Percentiles rank a stretch among this genome's conserved stretches.
These are phyloP conservation scores for Geoglossum glabrum DNA, from an alignment of 495 filamentous ascomycete genomes.

Conservation along the genomic window DNA sequence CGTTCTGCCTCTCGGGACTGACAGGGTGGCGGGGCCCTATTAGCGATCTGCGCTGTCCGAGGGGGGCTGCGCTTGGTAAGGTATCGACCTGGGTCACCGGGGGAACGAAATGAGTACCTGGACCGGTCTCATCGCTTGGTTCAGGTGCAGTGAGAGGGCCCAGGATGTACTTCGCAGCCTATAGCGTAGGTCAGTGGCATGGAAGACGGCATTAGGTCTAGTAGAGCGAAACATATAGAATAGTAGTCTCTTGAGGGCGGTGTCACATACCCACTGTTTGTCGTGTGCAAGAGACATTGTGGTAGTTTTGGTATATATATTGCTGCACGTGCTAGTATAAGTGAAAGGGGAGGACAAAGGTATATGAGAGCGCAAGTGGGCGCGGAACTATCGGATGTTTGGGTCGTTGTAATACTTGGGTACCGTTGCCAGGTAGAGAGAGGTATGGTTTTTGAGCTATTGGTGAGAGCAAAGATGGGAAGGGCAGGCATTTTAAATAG, in stretches of 20 bases:
- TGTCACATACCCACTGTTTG: slow-evolving; percentile 11
- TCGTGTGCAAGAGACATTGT: not conserved
- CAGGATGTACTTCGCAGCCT: slow-evolving; percentile 36
- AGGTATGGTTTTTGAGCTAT: too few relatives aligned
- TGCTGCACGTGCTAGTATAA: not conserved
- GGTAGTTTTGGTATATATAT: not conserved
- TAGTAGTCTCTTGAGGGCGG: too few relatives aligned
- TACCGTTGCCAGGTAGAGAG: too few relatives aligned
- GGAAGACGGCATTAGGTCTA: not conserved
- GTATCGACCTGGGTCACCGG: not conserved
- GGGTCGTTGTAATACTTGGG: too few relatives aligned
- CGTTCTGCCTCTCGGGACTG: slow-evolving; percentile 19
- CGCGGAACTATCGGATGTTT: too few relatives aligned
- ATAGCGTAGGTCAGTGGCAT: not conserved
- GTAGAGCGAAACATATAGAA: not conserved
- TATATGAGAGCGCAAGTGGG: not conserved
- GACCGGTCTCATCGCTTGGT: slow-evolving; percentile 32
- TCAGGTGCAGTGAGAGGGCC: slow-evolving; percentile 35
- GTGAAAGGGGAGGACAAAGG: not conserved
- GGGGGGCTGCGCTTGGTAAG: slow-evolving; percentile 10
- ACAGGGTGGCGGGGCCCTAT: not conserved
- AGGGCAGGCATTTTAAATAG: too few relatives aligned
- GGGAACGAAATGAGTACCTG: slow-evolving; percentile 26
- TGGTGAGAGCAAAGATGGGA: too few relatives aligned
- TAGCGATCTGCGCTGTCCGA: slow-evolving; percentile 4